These are phyloP conservation scores for Vanderwaltozyma verrucispora DNA, from an alignment of 805 yeast genomes.

Conservation along the genomic window DNA sequence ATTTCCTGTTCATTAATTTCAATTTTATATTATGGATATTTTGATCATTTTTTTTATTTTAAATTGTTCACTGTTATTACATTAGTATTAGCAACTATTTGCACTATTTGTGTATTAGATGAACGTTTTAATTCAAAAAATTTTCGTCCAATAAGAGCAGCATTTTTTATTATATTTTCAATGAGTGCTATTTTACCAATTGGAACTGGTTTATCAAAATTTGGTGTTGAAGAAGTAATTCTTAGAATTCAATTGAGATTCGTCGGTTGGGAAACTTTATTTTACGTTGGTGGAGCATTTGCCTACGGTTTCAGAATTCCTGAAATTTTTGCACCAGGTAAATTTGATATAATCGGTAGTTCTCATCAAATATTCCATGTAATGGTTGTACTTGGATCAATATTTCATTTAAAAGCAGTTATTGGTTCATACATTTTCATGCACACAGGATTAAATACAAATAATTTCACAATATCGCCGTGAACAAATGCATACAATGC, in stretches of 20 bases:
- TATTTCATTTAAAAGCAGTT: constrained; percentile 62
- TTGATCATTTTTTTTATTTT: constrained; percentile 27
- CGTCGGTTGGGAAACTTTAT: constrained; percentile 58
- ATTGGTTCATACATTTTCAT: constrained; percentile 41
- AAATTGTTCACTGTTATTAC: constrained; percentile 33
- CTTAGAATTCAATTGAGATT: constrained; percentile 47
- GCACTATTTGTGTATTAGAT: constrained; percentile 54
- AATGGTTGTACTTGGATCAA: constrained; percentile 66
- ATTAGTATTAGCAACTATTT: constrained; percentile 43
- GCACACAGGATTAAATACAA: constrained; percentile 12
- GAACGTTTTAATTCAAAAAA: constrained; percentile 54
- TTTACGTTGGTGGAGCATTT: constrained; percentile 69
- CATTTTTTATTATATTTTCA: constrained; percentile 71
- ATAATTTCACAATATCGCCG: background rate
- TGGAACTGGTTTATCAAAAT: constrained; percentile 37
- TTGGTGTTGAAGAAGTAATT: constrained; percentile 42
- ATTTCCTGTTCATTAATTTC: constrained; percentile 55
- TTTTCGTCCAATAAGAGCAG: constrained; percentile 67
- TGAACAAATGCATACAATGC: too few relatives aligned
- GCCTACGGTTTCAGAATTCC: constrained; percentile 75
- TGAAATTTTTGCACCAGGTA: constrained; percentile 51
- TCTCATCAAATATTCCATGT: constrained; percentile 82
- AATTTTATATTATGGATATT: constrained; percentile 36
- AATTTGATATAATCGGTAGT: constrained; percentile 59
- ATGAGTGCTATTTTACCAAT: constrained; percentile 67